Evolutionary conservation across 306 rosid genomes (phyloP).

Genomic region (Cucumis melo): DNA sequence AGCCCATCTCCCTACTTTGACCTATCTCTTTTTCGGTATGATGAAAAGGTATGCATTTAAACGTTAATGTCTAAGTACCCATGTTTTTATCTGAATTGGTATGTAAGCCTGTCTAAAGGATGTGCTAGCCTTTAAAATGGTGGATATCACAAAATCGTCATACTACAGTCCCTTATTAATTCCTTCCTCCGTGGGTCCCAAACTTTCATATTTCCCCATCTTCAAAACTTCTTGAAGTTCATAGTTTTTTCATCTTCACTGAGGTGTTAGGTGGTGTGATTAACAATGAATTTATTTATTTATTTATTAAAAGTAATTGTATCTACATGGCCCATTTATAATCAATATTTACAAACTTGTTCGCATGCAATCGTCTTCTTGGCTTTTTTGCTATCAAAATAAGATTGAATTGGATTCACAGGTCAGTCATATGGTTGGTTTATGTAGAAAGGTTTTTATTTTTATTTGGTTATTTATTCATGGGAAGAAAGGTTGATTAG

Average conservation of each 20-base stretch:
- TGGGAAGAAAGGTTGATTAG: background rate
- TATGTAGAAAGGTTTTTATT: background rate
- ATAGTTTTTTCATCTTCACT: background rate
- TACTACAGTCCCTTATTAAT: too few species aligned
- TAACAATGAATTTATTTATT: background rate
- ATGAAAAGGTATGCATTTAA: conserved; percentile 65
- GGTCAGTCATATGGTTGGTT: background rate
- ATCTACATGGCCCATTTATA: background rate
- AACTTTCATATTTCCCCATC: too few species aligned
- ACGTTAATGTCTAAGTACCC: background rate
- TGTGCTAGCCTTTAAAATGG: background rate
- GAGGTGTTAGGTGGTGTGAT: background rate
- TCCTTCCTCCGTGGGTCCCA: too few species aligned
- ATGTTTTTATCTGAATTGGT: background rate
- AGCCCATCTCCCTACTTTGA: conserved; percentile 99
- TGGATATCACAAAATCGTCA: too few species aligned
- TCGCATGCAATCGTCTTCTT: background rate
- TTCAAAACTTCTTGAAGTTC: too few species aligned
- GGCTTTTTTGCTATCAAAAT: background rate
- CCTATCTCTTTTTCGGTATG: conserved; percentile 79
- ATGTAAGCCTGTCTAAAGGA: background rate
- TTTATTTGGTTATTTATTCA: background rate
- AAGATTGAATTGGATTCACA: background rate
- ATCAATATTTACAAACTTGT: background rate
- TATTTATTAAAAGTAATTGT: background rate